Base-by-base conservation (phyloP, 1,284 basidiomycete species). In the Athelia psychrophila region DNA sequence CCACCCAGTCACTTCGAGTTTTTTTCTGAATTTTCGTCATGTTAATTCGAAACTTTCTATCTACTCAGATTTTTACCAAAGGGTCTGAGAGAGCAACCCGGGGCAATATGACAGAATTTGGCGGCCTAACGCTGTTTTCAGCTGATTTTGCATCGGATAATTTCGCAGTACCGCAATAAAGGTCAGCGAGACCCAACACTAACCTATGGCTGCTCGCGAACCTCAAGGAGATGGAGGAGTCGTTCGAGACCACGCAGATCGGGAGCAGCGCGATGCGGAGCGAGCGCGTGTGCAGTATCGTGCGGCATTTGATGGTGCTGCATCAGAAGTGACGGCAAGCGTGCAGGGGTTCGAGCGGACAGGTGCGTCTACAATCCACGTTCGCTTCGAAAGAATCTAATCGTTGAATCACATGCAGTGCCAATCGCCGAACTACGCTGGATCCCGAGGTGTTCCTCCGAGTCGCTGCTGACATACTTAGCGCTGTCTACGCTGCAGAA, bases 241-340 rank as follows among this genome's bases (percentile, higher is more conserved):
- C 97, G 0, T 99, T 99, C 69, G 97, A 99, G 72, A 93, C 94
- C 58, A 96, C 96, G 50, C 97, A 99, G 76, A 99, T 99, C 60
- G 97, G 97, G n/a, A 92, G 89, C 9, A 93, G 91, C 2, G 95
- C 95, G 16, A 99, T 99, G 96, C 92, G 97, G 51, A 95, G 86
- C 55, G 97, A 99, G 73, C 90, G 97, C 46, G 91, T 98, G 49
- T 99, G 97, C 78, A 95, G 91, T 62, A 82, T 99, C 44, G 81
- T 96, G 19, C 79, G 97, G 52, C 95, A 97, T 73, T 75, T 98
- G 48, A 93, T 97, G 93, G 84, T 88, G 48, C 79, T 95, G 57
- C 93, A 94, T 65, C 93, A 96, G 71, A 95, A 97, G 93, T 93
- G 88, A 98, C 95, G 15, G 76, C 88, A 20, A 88, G 87, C 51